Conservation (phyloP, 1,139 yeast genomes). For the Yarrowia galli region DNA sequence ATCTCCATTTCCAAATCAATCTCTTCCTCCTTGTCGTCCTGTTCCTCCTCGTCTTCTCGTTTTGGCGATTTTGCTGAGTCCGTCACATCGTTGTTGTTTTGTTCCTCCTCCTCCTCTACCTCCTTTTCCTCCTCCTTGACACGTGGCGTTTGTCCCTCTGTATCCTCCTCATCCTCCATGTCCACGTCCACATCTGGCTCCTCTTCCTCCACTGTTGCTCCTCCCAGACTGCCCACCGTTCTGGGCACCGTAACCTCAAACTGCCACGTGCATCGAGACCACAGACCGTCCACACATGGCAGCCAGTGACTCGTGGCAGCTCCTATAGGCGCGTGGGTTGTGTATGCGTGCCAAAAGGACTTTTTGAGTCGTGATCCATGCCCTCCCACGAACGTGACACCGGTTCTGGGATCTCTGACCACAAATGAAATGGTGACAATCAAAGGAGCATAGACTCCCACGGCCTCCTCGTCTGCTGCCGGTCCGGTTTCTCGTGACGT, state of each 20-base stretch:
- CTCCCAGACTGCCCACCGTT: slow-evolving; percentile 74
- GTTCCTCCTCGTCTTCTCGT: slow-evolving; percentile 12
- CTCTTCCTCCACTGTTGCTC: slow-evolving; percentile 41
- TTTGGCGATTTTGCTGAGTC: slow-evolving; percentile 4
- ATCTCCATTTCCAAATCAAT: slow-evolving; percentile 58
- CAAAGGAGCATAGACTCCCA: slow-evolving; percentile 59
- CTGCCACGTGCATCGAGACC: slow-evolving; percentile 95
- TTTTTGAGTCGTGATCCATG: slow-evolving; percentile 50
- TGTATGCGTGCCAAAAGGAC: slow-evolving; percentile 81
- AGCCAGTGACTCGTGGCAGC: slow-evolving; percentile 94
- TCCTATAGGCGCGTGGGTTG: slow-evolving; percentile 78
- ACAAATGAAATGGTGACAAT: slow-evolving; percentile 73
- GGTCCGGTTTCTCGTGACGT: slow-evolving; percentile 37
- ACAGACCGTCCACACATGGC: slow-evolving; percentile 89
- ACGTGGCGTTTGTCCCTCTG: slow-evolving; percentile 27
- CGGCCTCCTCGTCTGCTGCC: slow-evolving; percentile 26
- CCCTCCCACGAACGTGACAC: slow-evolving; percentile 76
- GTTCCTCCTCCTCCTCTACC: slow-evolving; percentile 45
- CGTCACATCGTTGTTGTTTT: too few species aligned
- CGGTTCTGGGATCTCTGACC: slow-evolving; percentile 71
- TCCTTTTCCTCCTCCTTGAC: slow-evolving; percentile 26
- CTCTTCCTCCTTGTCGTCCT: slow-evolving; percentile 40
- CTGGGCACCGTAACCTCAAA: slow-evolving; percentile 82
- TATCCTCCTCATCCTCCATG: slow-evolving; percentile 38
- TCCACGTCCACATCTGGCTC: slow-evolving; percentile 55